phyloP scores from a whole-genome alignment of 2,329 filamentous ascomycete species.

The Arthrobotrys conoides region DNA sequence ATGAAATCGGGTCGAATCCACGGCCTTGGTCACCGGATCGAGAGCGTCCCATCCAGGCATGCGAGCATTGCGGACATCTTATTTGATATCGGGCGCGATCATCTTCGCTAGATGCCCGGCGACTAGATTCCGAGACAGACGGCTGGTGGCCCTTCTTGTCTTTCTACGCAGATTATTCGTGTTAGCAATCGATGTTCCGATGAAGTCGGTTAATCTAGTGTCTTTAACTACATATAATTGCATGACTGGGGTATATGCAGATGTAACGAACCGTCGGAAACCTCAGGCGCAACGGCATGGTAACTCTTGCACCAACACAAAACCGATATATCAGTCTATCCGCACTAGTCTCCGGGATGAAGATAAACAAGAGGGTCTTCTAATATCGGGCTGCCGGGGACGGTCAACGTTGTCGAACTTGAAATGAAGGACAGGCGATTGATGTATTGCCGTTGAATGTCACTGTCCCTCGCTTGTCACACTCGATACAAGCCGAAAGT shows the following conservation, averaged over 20 bases:
- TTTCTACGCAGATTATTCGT: constrained; percentile 26
- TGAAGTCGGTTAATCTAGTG: background rate
- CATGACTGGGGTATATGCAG: no score
- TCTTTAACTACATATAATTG: no score
- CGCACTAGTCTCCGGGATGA: constrained; percentile 3
- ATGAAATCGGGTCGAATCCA: constrained; percentile 36
- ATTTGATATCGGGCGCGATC: constrained; percentile 45
- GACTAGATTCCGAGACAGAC: constrained; percentile 43
- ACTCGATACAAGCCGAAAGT: constrained; percentile 16
- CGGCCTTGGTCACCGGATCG: constrained; percentile 48
- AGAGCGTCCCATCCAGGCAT: constrained; percentile 31
- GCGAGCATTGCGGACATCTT: constrained; percentile 57
- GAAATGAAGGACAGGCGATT: background rate
- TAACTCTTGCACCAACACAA: constrained; percentile 43
- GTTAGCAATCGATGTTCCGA: constrained; percentile 5
- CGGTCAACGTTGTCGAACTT: constrained; percentile 2
- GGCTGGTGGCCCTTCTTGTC: constrained; percentile 46
- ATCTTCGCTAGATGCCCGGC: constrained; percentile 50
- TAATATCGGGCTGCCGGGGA: constrained; percentile 15
- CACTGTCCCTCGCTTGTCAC: constrained; percentile 1
- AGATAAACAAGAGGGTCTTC: constrained; percentile 3
- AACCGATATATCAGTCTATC: constrained; percentile 2
- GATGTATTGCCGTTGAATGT: background rate
- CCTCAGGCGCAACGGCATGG: constrained; percentile 55
- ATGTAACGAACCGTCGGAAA: constrained; percentile 51